These are phyloP conservation scores for Crataegus laevigata DNA, from an alignment of 306 rosid genomes.

Conservation along the genomic window DNA sequence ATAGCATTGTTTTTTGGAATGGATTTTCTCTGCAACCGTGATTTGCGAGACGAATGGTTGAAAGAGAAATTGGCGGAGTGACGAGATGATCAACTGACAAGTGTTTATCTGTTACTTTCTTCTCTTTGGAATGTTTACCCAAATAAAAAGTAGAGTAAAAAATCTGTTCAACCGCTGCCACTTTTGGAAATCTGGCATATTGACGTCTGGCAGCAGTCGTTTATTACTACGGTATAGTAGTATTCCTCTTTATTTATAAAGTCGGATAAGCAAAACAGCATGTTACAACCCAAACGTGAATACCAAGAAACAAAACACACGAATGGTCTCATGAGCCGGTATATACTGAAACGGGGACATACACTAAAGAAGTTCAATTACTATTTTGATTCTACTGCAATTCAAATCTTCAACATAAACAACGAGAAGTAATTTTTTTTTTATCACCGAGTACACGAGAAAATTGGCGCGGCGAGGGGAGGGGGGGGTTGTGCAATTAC, in stretches of 20 bases:
- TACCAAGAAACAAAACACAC: background rate
- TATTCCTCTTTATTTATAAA: too few relatives aligned
- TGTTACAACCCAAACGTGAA: background rate
- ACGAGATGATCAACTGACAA: background rate
- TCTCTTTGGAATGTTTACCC: background rate
- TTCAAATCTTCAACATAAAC: background rate
- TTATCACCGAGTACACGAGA: background rate
- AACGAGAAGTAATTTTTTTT: background rate
- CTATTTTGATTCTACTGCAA: background rate
- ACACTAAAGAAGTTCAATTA: background rate
- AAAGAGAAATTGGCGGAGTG: background rate
- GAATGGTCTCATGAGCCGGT: background rate
- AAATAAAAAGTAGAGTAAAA: too few relatives aligned
- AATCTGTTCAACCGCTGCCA: background rate
- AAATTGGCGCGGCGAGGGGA: background rate
- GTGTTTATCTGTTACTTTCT: background rate
- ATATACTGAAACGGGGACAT: too few relatives aligned
- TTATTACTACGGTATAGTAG: too few relatives aligned
- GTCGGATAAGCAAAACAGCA: too few relatives aligned
- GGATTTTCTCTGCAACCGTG: background rate
- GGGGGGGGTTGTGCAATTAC: background rate
- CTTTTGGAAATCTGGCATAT: background rate
- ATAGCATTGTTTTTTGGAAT: conserved; percentile 31
- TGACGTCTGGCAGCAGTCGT: too few relatives aligned
- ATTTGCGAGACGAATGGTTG: background rate